These are phyloP conservation scores for Alternaria angustiovoidea DNA, from an alignment of 2,329 filamentous ascomycete species.

Conservation along the genomic window DNA sequence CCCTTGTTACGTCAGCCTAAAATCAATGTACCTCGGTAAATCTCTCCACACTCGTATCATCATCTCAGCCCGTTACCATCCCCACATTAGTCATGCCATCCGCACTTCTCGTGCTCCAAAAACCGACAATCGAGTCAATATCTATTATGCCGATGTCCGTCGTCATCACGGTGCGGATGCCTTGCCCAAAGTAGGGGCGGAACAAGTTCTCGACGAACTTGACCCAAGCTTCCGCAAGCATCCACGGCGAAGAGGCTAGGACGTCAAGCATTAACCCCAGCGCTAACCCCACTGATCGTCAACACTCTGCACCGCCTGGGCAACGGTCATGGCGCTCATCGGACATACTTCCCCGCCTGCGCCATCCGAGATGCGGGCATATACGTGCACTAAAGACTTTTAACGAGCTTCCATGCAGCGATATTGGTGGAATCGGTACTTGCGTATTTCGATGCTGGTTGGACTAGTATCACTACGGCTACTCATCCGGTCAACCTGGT, in stretches of 20 bases:
- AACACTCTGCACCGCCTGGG: conserved; percentile 4
- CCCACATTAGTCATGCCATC: background rate
- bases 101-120: background rate
- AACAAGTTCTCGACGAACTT: background rate
- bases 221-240: conserved; percentile 26
- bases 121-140: background rate
- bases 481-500: background rate
- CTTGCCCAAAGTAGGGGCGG: conserved; percentile 22
- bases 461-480: conserved; percentile 1
- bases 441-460: background rate
- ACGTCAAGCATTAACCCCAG: conserved; percentile 12
- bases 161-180: conserved; percentile 11
- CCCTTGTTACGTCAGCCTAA: background rate
- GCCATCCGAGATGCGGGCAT: conserved; percentile 13
- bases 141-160: conserved; percentile 10
- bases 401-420: conserved; percentile 1
- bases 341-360: conserved; percentile 16
- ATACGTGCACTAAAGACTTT: conserved; percentile 4
- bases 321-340: conserved; percentile 24
- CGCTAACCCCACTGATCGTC: conserved; percentile 30
- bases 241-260: conserved; percentile 9
- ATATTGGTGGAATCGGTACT: conserved; percentile 14
- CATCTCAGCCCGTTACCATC: background rate
- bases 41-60: background rate
- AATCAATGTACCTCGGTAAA: conserved; percentile 4